Conservation (phyloP, 1,284 basidiomycete species). For the Uromyces viciae-fabae region DNA sequence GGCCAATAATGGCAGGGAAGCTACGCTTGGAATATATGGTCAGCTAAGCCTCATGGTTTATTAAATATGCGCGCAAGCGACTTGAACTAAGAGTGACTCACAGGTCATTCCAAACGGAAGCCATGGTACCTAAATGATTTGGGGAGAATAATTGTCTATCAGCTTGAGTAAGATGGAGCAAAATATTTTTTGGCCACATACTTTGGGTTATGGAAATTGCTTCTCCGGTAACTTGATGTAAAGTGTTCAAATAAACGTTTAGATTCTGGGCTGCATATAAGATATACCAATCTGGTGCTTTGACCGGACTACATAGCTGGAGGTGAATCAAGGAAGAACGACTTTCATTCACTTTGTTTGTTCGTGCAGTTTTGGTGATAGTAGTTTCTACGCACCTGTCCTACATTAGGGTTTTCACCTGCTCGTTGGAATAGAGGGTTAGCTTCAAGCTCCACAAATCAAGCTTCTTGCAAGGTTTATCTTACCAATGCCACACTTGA, state of each 20-base stretch:
- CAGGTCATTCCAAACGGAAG: slow-evolving; percentile 40
- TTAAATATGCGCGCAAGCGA: neutral
- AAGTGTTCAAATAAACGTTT: slow-evolving; percentile 25
- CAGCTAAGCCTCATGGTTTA: too few species aligned
- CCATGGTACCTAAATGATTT: slow-evolving; percentile 6
- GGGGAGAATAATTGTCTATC: neutral
- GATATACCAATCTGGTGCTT: slow-evolving; percentile 37
- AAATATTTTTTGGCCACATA: neutral
- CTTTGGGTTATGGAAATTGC: slow-evolving; percentile 33
- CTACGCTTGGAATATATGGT: too few species aligned
- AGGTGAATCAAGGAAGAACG: neutral
- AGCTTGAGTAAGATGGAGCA: neutral
- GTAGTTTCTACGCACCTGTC: slow-evolving; percentile 20
- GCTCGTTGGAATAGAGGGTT: neutral
- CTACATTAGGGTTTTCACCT: slow-evolving; percentile 35
- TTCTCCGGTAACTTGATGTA: slow-evolving; percentile 23
- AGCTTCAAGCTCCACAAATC: neutral
- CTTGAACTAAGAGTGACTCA: neutral
- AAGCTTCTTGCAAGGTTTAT: neutral
- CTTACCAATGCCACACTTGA: slow-evolving; percentile 39
- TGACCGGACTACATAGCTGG: slow-evolving; percentile 38
- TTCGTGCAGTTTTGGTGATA: too few species aligned
- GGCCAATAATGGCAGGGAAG: slow-evolving; percentile 10
- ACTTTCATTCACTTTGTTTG: too few species aligned
- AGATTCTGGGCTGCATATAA: slow-evolving; percentile 36